Base-by-base conservation (phyloP, 2,329 filamentous ascomycete species). In the Pseudogymnoascus destructans region DNA sequence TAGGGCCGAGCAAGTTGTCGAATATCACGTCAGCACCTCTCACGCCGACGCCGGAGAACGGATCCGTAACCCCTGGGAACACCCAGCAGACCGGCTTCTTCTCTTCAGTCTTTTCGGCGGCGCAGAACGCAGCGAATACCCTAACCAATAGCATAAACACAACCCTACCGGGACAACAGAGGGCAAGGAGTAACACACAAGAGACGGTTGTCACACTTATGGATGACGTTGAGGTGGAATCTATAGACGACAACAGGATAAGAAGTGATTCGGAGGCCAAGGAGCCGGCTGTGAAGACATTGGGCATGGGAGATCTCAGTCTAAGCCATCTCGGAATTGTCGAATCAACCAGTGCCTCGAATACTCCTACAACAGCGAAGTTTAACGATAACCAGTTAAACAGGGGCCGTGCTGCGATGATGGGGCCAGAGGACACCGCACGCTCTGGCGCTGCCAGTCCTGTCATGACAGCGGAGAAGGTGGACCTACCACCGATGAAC, bases 41-140 rank as follows among this genome's bases (percentile, higher is more conserved):
- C 57, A 87, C 90, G 2, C 88, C 90, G 6, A 87, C 85, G 0
- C 76, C 81, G 35, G 91, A 96, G 70, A 77, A 73, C 70, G 84
- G 84, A 65, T 67, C 72, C 62, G 57, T 75, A 63, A 66, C 70
- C 59, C 68, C 74, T n/a, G 82, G 81, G 61, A 76, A 79, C 65
- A 66, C 81, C 32, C 75, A 79, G 27, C 78, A 80, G 58, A 75
- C 79, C 35, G 85, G 90, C 0, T 97, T 98, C 74, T 97, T 98
- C 72, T 95, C 89, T 3, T 91, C 88, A 23, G 87, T 98, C 68
- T 82, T 98, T 63, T 92, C 89, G 38, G 92, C 86, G 49, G 93
- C 93, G 15, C 92, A 97, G 71, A 96, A 86, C 78, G 92, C 92
- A 42, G 90, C 91, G 11, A 89, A 76, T 63, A 84, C 81, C 15